phyloP scores from a whole-genome alignment of 805 yeast genomes.

The Cyberlindnera subsufficiens region DNA sequence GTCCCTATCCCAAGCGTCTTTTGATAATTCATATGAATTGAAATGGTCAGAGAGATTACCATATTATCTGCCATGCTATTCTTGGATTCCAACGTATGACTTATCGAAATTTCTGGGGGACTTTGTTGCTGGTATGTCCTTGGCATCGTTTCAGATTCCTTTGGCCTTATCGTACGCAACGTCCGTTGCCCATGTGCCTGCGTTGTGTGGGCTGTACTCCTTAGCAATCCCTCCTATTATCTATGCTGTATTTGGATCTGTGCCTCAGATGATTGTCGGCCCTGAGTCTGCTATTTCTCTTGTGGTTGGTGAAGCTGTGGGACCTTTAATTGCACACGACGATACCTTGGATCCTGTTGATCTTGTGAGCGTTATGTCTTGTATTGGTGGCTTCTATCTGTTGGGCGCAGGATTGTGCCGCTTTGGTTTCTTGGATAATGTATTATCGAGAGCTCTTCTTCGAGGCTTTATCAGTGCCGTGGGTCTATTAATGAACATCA shows the following conservation, averaged over 20 bases:
- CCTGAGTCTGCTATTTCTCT: slow-evolving; percentile 88
- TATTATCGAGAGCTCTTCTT: slow-evolving; percentile 67
- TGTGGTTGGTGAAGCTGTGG: slow-evolving; percentile 75
- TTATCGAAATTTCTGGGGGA: slow-evolving; percentile 45
- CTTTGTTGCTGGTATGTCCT: slow-evolving; percentile 74
- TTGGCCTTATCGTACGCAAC: slow-evolving; percentile 69
- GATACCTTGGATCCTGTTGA: slow-evolving; percentile 42
- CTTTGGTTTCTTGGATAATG: slow-evolving; percentile 79
- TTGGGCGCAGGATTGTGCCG: slow-evolving; percentile 74
- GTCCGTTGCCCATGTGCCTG: slow-evolving; percentile 78
- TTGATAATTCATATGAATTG: slow-evolving; percentile 5
- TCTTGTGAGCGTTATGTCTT: slow-evolving; percentile 62
- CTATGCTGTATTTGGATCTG: slow-evolving; percentile 75
- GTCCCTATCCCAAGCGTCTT: slow-evolving; percentile 5
- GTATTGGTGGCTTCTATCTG: slow-evolving; percentile 67
- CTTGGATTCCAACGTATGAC: slow-evolving; percentile 58
- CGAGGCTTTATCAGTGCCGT: slow-evolving; percentile 85
- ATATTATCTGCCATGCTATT: slow-evolving; percentile 60
- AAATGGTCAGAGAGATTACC: slow-evolving; percentile 32
- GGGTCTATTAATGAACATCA: slow-evolving; percentile 76
- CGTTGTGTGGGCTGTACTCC: slow-evolving; percentile 72
- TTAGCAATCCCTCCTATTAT: slow-evolving; percentile 74
- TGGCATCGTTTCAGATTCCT: slow-evolving; percentile 91
- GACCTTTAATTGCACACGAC: slow-evolving; percentile 42
- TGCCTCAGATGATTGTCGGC: slow-evolving; percentile 85